Evolutionary conservation across 2,329 filamentous ascomycete species (phyloP), one percentile per base, ranked within the genome.

Genomic region (Microcyclosporella mali): DNA sequence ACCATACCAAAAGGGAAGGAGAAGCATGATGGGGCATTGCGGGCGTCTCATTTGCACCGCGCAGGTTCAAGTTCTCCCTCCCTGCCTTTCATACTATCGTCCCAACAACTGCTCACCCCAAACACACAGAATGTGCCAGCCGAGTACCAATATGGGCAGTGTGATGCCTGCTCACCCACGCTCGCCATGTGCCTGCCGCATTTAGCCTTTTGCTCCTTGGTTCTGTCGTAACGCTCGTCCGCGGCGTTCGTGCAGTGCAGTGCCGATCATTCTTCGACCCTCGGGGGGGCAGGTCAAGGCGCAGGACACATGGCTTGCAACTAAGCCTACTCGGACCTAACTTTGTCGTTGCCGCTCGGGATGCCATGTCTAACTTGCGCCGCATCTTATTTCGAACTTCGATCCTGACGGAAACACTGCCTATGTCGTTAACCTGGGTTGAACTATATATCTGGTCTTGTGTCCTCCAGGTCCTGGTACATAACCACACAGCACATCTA

Each of bases 141-240:
- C 32, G 18, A 33, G 14, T 18, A 17, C 9, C 32, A 15, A 33
- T 33, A 8, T 17, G 14, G 9, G 32, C 32, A 6, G 30, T 32
- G 30, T 16, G 15, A 16, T 29, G 27, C 27, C n/a, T 12, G 12
- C n/a, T 32, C 30, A 15, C 30, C 30, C 28, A 12, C 12, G 30
- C 37, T 21, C 12, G 41, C 47, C 41, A 50, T 50, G 44, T 47
- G 44, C 41, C 45, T 25, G 25, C 42, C 28, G 15, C 27, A 36
- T 36, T 41, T 40, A 43, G 40, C 21, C 41, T 37, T 38, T 38
- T n/a, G n/a, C 28, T 29, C 21, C 39, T 47, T 45, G 45, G 45
- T 37, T 45, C 17, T 25, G 33, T 17, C 33, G 29, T 32, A 25
- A 25, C 21, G 21, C 9, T 25, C 21, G 21, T 25, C 21, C 21